A percentile compares a stretch with the other conserved stretches of the same genome.
These are phyloP conservation scores for Cyberlindnera lachancei DNA, from an alignment of 805 yeast species.

Conservation along the genomic window DNA sequence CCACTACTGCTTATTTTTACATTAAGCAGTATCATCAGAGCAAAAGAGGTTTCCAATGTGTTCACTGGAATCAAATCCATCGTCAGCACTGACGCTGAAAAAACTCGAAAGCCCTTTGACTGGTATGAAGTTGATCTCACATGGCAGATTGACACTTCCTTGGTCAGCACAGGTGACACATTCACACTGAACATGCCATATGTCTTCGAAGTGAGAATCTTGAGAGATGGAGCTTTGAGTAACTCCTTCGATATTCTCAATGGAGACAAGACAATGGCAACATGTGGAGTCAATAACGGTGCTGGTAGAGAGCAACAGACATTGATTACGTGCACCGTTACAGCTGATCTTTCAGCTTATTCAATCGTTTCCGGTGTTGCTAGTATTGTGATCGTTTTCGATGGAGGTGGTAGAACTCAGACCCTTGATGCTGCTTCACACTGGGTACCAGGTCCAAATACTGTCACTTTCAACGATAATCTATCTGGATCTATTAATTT, in stretches of 20 bases:
- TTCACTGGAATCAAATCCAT: constrained; percentile 8
- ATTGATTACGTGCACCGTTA: constrained; percentile 5
- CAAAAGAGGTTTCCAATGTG: constrained; percentile 6
- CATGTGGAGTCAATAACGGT: constrained; percentile 9
- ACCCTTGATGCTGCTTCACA: constrained; percentile 4
- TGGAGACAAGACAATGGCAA: constrained; percentile 7
- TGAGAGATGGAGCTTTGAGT: constrained; percentile 1
- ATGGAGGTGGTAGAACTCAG: constrained; percentile 8
- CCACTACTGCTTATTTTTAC: too few species aligned
- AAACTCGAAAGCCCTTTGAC: constrained; percentile 3
- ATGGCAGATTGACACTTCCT: constrained; percentile 6
- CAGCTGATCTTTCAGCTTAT: constrained; percentile 4
- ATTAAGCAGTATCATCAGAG: too few species aligned
- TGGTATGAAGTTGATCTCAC: constrained; percentile 6
- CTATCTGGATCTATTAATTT: constrained; percentile 2
- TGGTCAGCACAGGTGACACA: constrained; percentile 10
- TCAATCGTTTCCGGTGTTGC: constrained; percentile 5
- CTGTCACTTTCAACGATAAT: constrained; percentile 11
- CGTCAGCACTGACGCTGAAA: constrained; percentile 1
- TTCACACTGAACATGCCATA: constrained; percentile 11
- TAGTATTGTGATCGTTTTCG: constrained; percentile 6
- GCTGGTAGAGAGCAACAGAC: constrained; percentile 6
- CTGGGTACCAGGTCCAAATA: constrained; percentile 10
- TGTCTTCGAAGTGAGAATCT: constrained; percentile 10
- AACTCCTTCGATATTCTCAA: constrained; percentile 5